Percentiles rank a stretch among this genome's conserved stretches.
Conservation (phyloP, 2,329 filamentous ascomycete species). For the Penicillium paneum region DNA sequence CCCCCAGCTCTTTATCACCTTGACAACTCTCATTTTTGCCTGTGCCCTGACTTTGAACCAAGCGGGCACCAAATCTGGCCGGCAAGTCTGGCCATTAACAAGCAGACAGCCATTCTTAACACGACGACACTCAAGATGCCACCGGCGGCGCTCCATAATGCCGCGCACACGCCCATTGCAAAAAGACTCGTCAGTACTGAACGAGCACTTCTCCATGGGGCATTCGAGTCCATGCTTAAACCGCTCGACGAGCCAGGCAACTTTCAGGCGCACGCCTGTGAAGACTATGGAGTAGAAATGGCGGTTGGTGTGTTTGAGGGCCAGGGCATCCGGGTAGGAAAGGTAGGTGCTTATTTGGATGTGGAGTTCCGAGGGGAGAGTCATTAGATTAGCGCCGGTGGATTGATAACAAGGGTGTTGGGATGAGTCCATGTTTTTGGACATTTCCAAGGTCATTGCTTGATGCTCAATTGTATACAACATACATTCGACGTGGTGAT, state of each 20-base stretch:
- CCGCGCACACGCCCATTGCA: conserved; percentile 40
- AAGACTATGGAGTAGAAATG: conserved; percentile 64
- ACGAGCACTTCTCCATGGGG: conserved; percentile 52
- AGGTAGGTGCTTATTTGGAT: conserved; percentile 59
- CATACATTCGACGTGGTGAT: neutral
- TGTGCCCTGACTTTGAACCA: conserved; percentile 31
- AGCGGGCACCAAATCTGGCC: conserved; percentile 25
- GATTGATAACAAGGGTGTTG: neutral
- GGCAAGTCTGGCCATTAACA: conserved; percentile 36
- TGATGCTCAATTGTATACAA: neutral
- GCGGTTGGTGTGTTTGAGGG: conserved; percentile 63
- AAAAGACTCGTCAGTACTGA: conserved; percentile 43
- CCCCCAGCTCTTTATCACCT: conserved; percentile 9
- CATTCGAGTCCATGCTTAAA: conserved; percentile 63
- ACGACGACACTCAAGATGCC: conserved; percentile 40
- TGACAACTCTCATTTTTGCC: conserved; percentile 14
- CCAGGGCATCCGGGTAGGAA: conserved; percentile 67
- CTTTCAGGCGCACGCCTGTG: conserved; percentile 63
- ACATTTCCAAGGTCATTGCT: neutral
- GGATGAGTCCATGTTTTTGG: neutral
- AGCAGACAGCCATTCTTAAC: conserved; percentile 36
- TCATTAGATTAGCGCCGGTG: conserved; percentile 39
- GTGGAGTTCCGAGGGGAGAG: conserved; percentile 66
- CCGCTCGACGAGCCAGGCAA: conserved; percentile 66
- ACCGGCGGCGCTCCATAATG: conserved; percentile 43